Percentiles rank a stretch among this genome's conserved stretches.
phyloP scores from a whole-genome alignment of 2,329 filamentous ascomycete genomes.

The Mariannaea elegans region DNA sequence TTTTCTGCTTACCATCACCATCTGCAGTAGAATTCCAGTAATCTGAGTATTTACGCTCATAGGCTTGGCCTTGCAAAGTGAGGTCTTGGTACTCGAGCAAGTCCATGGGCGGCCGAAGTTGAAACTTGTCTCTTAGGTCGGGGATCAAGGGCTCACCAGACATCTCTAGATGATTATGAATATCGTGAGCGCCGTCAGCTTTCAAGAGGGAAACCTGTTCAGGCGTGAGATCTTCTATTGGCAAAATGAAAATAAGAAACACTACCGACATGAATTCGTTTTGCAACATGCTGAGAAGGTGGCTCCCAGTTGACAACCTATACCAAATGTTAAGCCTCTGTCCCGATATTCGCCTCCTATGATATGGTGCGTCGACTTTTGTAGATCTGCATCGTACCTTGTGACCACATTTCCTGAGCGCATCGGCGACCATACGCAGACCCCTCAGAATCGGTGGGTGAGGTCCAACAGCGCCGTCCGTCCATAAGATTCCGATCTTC shows the following conservation, averaged over 20 bases:
- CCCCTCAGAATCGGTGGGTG: conserved; percentile 65
- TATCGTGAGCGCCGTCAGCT: conserved; percentile 45
- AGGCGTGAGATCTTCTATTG: neutral
- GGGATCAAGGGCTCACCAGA: conserved; percentile 63
- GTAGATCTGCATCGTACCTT: conserved; percentile 40
- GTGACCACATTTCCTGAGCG: conserved; percentile 46
- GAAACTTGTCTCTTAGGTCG: conserved; percentile 49
- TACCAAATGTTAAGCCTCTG: conserved; percentile 1
- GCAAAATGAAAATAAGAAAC: neutral
- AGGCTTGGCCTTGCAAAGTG: conserved; percentile 63
- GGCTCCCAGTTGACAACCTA: conserved; percentile 42
- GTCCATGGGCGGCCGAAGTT: conserved; percentile 33
- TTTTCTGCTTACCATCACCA: conserved; percentile 52
- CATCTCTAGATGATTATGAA: conserved; percentile 57
- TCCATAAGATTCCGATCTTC: conserved; percentile 62
- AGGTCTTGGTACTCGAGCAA: conserved; percentile 49
- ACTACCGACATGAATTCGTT: conserved; percentile 15
- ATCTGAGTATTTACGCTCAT: conserved; percentile 67
- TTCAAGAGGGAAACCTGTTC: conserved; percentile 40
- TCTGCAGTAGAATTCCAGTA: conserved; percentile 68
- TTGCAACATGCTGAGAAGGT: conserved; percentile 20
- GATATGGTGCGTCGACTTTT: neutral
- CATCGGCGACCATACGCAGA: neutral
- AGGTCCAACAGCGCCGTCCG: conserved; percentile 59
- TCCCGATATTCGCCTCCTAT: too few relatives aligned